phyloP scores from a whole-genome alignment of 768 basidiomycete genomes.

The Grammothele lineata region DNA sequence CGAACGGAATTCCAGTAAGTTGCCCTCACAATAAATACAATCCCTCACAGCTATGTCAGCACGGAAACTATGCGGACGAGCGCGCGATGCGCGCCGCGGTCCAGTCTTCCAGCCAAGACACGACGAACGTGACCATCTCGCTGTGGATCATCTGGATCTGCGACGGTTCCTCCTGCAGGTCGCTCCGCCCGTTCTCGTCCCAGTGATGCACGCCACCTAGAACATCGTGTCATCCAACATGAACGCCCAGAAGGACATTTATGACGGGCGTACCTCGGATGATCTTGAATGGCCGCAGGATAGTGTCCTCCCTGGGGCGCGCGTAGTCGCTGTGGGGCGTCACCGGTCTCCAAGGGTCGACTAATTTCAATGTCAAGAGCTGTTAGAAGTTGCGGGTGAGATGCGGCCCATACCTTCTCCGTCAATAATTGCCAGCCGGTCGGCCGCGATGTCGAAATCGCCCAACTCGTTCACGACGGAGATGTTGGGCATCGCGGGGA shows the following conservation, averaged over 20 bases:
- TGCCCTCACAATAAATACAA: no score
- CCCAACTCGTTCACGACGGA: slow-evolving; percentile 80
- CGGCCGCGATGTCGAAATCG: slow-evolving; percentile 76
- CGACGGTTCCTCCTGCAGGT: slow-evolving; percentile 61
- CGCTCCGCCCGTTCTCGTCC: slow-evolving; percentile 68
- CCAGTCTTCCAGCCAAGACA: slow-evolving; percentile 61
- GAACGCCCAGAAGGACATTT: background rate
- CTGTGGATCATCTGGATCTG: slow-evolving; percentile 78
- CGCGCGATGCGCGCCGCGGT: slow-evolving; percentile 2
- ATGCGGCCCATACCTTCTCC: slow-evolving; percentile 53
- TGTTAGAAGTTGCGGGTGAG: background rate
- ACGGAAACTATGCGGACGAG: no score
- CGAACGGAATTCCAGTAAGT: no score
- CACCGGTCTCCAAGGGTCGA: slow-evolving; percentile 88
- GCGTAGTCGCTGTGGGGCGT: slow-evolving; percentile 81
- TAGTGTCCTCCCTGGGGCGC: slow-evolving; percentile 61
- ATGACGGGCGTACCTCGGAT: slow-evolving; percentile 66
- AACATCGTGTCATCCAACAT: background rate
- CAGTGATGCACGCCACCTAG: slow-evolving; percentile 73
- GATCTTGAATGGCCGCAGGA: slow-evolving; percentile 76
- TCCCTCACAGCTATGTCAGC: no score
- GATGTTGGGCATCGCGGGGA: slow-evolving; percentile 75
- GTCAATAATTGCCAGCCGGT: slow-evolving; percentile 84
- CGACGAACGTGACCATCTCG: slow-evolving; percentile 78
- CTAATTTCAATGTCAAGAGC: slow-evolving; percentile 30